Conservation (phyloP, 257 asterid genomes). For the Gardenia jasminoides region DNA sequence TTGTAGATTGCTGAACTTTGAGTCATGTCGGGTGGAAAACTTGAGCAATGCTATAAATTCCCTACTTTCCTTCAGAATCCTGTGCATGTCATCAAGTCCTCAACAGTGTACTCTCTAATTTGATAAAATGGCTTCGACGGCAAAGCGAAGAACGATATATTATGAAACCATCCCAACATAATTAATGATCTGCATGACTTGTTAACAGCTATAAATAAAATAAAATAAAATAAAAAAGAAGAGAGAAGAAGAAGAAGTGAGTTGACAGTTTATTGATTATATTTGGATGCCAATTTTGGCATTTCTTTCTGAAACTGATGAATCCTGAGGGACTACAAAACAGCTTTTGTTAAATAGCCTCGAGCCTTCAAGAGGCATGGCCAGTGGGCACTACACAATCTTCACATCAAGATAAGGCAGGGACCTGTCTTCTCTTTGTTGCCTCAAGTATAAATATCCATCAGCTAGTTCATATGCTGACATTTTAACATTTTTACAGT, state of each 20-base stretch:
- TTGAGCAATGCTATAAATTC: not conserved
- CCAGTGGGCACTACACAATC: not conserved
- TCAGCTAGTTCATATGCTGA: conserved; percentile 2
- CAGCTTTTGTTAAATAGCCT: not conserved
- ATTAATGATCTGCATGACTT: not conserved
- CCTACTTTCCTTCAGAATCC: not conserved
- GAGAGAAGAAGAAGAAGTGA: too few relatives aligned
- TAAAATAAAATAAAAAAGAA: too few relatives aligned
- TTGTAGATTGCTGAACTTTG: not conserved
- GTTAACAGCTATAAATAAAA: not conserved
- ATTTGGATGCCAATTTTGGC: not conserved
- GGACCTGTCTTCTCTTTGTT: not conserved
- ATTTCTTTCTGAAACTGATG: not conserved
- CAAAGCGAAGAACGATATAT: not conserved
- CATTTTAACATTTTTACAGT: not conserved
- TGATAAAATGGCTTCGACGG: not conserved
- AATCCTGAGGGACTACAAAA: not conserved
- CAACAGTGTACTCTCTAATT: not conserved
- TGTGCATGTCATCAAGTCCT: not conserved
- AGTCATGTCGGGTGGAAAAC: not conserved
- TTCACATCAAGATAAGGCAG: too few relatives aligned
- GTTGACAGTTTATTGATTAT: too few relatives aligned
- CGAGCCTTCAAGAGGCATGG: not conserved
- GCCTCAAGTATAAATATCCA: conserved; percentile 25
- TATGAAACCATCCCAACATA: not conserved